Conservation (phyloP, 2,329 filamentous ascomycete genomes). For the Clonostachys rhizophaga region DNA sequence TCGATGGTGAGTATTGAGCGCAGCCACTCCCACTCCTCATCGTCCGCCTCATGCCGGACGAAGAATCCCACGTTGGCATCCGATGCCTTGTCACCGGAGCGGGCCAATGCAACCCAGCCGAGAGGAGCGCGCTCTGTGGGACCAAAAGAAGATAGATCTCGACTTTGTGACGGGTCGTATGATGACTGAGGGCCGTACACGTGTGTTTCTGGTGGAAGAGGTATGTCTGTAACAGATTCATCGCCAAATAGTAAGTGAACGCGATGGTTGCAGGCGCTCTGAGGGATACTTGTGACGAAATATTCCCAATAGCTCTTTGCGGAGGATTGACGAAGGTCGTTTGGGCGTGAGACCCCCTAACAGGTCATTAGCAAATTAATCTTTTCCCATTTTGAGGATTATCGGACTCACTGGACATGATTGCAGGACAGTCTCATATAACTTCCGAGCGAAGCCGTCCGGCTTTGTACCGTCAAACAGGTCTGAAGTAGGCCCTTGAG, state of each 20-base stretch:
- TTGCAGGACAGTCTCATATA: constrained; percentile 3
- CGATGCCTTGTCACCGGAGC: constrained; percentile 28
- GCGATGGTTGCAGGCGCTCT: constrained; percentile 11
- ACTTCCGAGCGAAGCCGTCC: constrained; percentile 2
- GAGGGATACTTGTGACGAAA: constrained; percentile 19
- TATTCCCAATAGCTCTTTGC: constrained; percentile 6
- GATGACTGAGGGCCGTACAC: background rate
- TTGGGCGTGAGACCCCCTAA: constrained; percentile 3
- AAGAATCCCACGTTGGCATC: constrained; percentile 35
- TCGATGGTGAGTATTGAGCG: constrained; percentile 25
- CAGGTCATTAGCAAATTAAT: no score
- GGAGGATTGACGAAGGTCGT: constrained; percentile 28
- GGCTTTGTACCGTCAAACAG: constrained; percentile 6
- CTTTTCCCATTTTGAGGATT: background rate
- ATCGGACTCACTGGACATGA: background rate
- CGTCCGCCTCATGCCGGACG: constrained; percentile 15
- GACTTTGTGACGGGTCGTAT: background rate
- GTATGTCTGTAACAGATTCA: constrained; percentile 8
- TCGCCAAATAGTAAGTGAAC: constrained; percentile 10
- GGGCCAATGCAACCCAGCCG: constrained; percentile 6
- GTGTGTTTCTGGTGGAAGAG: background rate
- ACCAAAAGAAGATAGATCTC: constrained; percentile 1
- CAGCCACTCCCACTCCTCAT: constrained; percentile 33
- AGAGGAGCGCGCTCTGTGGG: constrained; percentile 3
- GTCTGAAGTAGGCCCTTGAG: constrained; percentile 32